Evolutionary conservation across 2,329 filamentous ascomycete species (phyloP).

Genomic region (Penicillium sp.): DNA sequence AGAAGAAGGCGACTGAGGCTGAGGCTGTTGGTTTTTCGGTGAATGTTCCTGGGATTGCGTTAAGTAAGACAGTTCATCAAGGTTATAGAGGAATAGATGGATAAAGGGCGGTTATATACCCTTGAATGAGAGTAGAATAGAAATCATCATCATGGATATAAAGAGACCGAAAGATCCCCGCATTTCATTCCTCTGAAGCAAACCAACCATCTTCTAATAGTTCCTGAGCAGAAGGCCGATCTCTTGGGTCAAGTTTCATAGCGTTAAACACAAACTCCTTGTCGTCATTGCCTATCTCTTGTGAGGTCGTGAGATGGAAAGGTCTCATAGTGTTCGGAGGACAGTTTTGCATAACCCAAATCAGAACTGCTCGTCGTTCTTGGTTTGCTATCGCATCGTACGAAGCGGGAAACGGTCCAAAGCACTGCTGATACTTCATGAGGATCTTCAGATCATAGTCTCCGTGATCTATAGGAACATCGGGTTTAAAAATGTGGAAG

Average conservation of each 20-base stretch:
- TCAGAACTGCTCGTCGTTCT: no score
- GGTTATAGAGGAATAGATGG: no score
- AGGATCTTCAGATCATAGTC: conserved; percentile 35
- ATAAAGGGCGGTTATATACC: not conserved
- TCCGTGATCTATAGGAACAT: conserved; percentile 30
- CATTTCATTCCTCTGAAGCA: conserved; percentile 25
- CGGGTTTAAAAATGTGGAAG: conserved; percentile 33
- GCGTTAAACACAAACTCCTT: no score
- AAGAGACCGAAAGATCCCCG: conserved; percentile 43
- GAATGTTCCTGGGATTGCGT: not conserved
- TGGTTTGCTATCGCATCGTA: conserved; percentile 31
- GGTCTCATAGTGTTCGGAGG: no score
- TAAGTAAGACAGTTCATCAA: not conserved
- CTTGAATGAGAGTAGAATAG: not conserved
- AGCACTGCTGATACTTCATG: conserved; percentile 31
- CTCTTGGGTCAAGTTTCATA: no score
- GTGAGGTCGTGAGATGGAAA: no score
- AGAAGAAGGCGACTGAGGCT: conserved; percentile 59
- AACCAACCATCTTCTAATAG: conserved; percentile 9
- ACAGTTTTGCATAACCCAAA: no score
- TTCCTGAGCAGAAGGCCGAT: conserved; percentile 37
- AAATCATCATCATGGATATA: conserved; percentile 28
- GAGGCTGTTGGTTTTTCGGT: conserved; percentile 48
- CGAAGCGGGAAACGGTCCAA: conserved; percentile 32
- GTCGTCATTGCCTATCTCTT: no score